Base-by-base conservation (phyloP, 2,329 filamentous ascomycete species). In the Pseudocercospora fijiensis region DNA sequence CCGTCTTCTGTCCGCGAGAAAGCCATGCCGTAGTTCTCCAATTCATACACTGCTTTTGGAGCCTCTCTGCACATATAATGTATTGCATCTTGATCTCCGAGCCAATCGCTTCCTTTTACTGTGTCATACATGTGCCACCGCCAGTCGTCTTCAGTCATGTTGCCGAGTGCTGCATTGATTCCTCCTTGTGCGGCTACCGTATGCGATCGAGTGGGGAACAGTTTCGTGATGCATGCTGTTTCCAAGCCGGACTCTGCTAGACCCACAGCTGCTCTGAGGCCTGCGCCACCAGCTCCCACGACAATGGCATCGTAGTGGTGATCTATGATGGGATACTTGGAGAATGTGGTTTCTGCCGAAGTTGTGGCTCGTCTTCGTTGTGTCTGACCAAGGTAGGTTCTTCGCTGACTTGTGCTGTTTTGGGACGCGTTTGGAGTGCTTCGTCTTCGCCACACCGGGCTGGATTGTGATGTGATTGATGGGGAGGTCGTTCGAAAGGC, bases 291-390 rank as follows among this genome's bases (percentile, higher is more conserved):
- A 65, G 86, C 86, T 49, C 79, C 78, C 20, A 80, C 75, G 13
- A 80, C 79, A 37, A 81, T 78, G 24, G 78, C 78, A 72, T 97
- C 94, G 81, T 96, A 97, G 81, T 97, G 92, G 81, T 98, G 94
- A 78, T 97, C 93, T 88, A 97, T 92, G 72, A 97, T 90, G 55
- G 92, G 89, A 79, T 97, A 96, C 80, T 96, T 92, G 43, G 67
- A 60, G 24, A 67, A 61, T 8, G 66, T 57, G 22, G 63, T 43
- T 60, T 60, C 62, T 27, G 72, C 58, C 4, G 70, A 60, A 6
- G 70, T 71, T 7, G 69, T 73, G 55, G 72, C 72, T 64, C 70
- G 64, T 51, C 72, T 63, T 30, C 71, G 69, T 64, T 71, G 69
- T 22, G 69, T 33, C 60, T 71, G 69, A 57, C 66, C 63, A 2